These are phyloP conservation scores for Ilyonectria destructans DNA, from an alignment of 2,329 filamentous ascomycete species.

Conservation along the genomic window DNA sequence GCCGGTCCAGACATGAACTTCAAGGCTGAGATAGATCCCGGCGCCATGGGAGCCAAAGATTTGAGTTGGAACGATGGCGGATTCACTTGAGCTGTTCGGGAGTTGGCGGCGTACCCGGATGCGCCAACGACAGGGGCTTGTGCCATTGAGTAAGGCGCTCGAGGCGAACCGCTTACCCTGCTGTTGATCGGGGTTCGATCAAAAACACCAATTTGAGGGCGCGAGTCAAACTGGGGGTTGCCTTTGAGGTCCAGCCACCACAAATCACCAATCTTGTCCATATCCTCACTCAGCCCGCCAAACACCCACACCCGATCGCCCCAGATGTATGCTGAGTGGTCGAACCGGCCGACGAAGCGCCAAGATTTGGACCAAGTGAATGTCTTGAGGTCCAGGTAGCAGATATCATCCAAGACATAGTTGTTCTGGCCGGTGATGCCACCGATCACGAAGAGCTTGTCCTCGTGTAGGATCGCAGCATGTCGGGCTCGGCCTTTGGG, in stretches of 20 bases:
- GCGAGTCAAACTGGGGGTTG: slow-evolving; percentile 85
- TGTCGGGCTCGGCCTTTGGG: slow-evolving; percentile 94
- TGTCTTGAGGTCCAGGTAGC: slow-evolving; percentile 96
- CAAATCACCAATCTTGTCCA: slow-evolving; percentile 96
- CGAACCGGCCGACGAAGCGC: slow-evolving; percentile 95
- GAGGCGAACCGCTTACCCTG: slow-evolving; percentile 66
- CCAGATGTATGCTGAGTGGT: slow-evolving; percentile 96
- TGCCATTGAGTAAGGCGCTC: slow-evolving; percentile 67
- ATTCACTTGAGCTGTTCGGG: slow-evolving; percentile 77
- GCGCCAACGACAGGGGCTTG: slow-evolving; percentile 69
- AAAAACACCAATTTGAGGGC: slow-evolving; percentile 70
- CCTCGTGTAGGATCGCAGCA: slow-evolving; percentile 93
- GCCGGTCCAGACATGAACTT: slow-evolving; percentile 88
- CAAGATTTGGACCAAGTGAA: slow-evolving; percentile 98
- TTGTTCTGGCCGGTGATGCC: slow-evolving; percentile 96
- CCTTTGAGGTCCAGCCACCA: slow-evolving; percentile 98
- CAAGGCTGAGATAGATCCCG: slow-evolving; percentile 89
- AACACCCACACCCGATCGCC: slow-evolving; percentile 95
- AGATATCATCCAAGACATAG: slow-evolving; percentile 94
- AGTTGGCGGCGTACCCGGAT: slow-evolving; percentile 79
- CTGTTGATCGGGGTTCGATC: slow-evolving; percentile 63
- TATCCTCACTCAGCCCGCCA: slow-evolving; percentile 93
- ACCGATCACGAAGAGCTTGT: slow-evolving; percentile 95
- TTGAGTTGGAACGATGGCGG: slow-evolving; percentile 77
- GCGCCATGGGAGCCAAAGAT: slow-evolving; percentile 86